Base-by-base conservation (phyloP, 2,329 filamentous ascomycete genomes). In the Fusarium stilboides region DNA sequence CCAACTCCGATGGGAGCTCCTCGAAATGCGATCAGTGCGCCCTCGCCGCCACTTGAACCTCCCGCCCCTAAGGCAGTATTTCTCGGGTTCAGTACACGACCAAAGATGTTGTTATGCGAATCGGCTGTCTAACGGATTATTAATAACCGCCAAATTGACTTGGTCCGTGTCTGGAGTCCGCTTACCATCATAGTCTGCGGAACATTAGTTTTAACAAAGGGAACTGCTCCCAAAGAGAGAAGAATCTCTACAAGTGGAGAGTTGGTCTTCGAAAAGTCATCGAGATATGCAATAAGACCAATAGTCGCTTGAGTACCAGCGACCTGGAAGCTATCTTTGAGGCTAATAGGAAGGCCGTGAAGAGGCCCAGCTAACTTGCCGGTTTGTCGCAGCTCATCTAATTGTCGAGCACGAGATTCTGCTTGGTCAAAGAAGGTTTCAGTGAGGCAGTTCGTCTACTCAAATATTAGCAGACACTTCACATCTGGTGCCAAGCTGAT, bases 21-120 rank as follows among this genome's bases (percentile, higher is more conserved):
- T 8, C 77, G 68, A 22, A 79, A 71, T 2, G 77, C 76, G 15
- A 81, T 56, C 3, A 81, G 57, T 3, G 78, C 77, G 2, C 72
- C 77, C 40, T 78, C 76, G 3, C 90, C 90, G 15, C 89, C 89
- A 0, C 86, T 87, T 5, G 84, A 86, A 4, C 90, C 89, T 5
- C 90, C 89, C 0, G 87, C 85, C 0, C 85, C 87, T 24, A 88
- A 80, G 19, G 81, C 79, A 3, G 86, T 81, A 58, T 89, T 89
- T 51, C 83, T 77, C 0, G 90, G 89, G 68, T 90, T 91, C 36
- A 89, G 76, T 0, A 85, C 85, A 20, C 86, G 83, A 2, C 88
- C 88, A 63, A 86, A 87, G 26, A 89, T 75, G 68, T 92, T 90
- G 66, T 69, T 68, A 4, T 68, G 55, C 1, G 66, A 68, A 9